Evolutionary conservation across 2,329 filamentous ascomycete genomes (phyloP).

Genomic region (Monilinia fructicola): DNA sequence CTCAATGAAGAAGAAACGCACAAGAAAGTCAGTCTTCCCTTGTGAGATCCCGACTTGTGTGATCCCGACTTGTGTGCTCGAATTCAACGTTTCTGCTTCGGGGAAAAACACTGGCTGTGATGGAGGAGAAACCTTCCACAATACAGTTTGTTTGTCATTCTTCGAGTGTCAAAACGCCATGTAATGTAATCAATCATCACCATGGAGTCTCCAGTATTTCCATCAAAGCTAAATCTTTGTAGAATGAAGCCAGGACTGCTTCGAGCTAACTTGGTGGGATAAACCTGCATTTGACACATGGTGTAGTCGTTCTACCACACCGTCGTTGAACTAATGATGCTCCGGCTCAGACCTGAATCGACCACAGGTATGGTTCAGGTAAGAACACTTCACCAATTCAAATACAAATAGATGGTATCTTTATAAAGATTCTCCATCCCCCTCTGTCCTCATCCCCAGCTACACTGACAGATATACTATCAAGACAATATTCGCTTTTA

Average conservation of each 20-base stretch:
- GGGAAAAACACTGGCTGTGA: not conserved
- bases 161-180: not conserved
- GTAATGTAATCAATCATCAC: not conserved
- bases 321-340: not conserved
- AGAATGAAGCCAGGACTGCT: not conserved
- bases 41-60: not conserved
- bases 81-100: not conserved
- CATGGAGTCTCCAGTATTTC: not conserved
- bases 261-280: not conserved
- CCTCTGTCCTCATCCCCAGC: not conserved
- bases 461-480: not conserved
- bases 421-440: not conserved
- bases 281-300: not conserved
- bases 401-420: not conserved
- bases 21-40: not conserved
- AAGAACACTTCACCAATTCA: not conserved
- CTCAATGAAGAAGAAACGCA: not conserved
- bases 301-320: not conserved
- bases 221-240: not conserved
- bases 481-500: not conserved
- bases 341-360: too few species aligned
- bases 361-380: too few species aligned
- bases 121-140: not conserved
- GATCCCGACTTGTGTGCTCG: not conserved
- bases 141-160: not conserved